Evolutionary conservation across 2,329 filamentous ascomycete genomes (phyloP).

Genomic region (Talaromyces atroroseus): DNA sequence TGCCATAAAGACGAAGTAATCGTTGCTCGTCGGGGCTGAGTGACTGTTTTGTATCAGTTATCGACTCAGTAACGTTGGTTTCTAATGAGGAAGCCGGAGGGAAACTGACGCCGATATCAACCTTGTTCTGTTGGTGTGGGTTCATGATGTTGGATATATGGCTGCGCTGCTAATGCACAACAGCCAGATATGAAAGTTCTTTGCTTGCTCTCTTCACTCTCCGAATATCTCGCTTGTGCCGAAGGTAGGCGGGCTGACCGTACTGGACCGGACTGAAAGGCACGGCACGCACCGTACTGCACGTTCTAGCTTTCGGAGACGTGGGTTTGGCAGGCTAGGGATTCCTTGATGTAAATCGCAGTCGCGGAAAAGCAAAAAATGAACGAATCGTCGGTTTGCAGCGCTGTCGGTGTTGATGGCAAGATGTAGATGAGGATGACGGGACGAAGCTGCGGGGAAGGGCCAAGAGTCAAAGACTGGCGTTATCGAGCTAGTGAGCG

Average conservation of each 20-base stretch:
- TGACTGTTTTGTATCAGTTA: constrained; percentile 51
- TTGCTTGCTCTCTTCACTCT: neutral
- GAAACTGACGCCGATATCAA: constrained; percentile 79
- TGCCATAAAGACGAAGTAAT: constrained; percentile 94
- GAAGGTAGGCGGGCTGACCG: neutral
- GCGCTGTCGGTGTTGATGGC: neutral
- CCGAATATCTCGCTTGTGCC: neutral
- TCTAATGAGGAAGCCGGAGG: neutral
- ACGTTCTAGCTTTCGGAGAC: neutral
- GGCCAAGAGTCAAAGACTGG: neutral
- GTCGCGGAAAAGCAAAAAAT: neutral
- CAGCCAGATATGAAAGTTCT: neutral
- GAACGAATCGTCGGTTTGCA: neutral
- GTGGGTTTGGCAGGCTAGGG: neutral
- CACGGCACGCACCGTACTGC: neutral
- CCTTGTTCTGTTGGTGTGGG: constrained; percentile 96
- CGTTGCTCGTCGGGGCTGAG: constrained; percentile 92
- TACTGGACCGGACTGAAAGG: neutral
- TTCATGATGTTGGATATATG: constrained; percentile 60
- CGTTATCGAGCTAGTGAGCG: neutral
- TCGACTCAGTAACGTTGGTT: neutral
- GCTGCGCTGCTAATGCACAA: constrained; percentile 1
- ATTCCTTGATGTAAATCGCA: neutral
- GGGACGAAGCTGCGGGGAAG: neutral
- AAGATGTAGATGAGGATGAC: neutral